Base-by-base conservation (phyloP, 176 grass and related monocot species). In the Aegilops bicornis region DNA sequence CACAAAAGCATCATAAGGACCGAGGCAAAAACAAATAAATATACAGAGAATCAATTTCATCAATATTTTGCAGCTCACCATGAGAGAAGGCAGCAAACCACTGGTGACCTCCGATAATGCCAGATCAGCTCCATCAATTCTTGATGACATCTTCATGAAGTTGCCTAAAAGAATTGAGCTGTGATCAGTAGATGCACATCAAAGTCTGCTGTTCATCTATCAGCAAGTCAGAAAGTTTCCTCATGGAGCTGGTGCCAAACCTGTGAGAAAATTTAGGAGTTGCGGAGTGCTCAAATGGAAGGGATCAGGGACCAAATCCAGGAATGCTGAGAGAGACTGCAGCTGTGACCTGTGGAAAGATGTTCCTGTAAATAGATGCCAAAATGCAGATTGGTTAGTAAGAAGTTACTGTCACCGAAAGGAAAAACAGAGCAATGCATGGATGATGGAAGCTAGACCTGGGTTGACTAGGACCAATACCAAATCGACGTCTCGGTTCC, bases 381-480 rank as follows among this genome's bases (percentile, higher is more conserved):
- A 63, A 33, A 56, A 17, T 33, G 3, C 9, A 37, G 20, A 73
- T 24, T 25, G 70, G 15, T 63, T 66, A 27, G 56, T 12, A 30
- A 74, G 5, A 24, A 72, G 2, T 32, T 25, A 1, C 5, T 35
- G 8, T 13, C 29, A 12, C 11, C 11, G 20, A 74, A 66, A 85
- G 8, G 61, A 66, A 85, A 12, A 79, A 75, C 25, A 64, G 43
- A 86, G 0, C 6, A 42, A 68, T 8, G 3, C 24, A 86, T 25
- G 78, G 89, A 22, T 0, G 80, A 69, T 29, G 60, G 60, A 71
- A 84, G 72, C 76, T 69, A 83, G 85, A 98, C 93, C 93, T 98
- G 93, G 93, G 86, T 98, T 98, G 33, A 92, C 88, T 82, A 98
- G 85, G 74, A 95, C 83, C 39, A 98, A 61, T 61, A 95, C 69